A percentile compares a stretch with the other conserved stretches of the same genome.
phyloP scores from a whole-genome alignment of 129 eudicot species.

The Sambucus nigra region DNA sequence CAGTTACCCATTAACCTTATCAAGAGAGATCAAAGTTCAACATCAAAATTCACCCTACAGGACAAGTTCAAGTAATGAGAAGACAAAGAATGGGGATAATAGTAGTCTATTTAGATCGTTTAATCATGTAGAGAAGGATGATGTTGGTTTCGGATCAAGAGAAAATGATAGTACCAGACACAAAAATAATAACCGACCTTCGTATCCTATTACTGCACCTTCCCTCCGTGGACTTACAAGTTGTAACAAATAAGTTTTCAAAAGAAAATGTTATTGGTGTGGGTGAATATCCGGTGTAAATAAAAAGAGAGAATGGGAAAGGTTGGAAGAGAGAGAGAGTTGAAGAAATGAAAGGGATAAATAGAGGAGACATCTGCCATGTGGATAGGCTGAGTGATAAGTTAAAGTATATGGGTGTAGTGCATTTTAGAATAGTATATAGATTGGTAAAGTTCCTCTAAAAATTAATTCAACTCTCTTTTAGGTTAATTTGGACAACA shows the following conservation, averaged over 20 bases:
- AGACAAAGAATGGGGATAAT: slow-evolving; percentile 33
- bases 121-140: slow-evolving; percentile 46
- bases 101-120: slow-evolving; percentile 57
- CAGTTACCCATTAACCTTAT: slow-evolving; percentile 35
- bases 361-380: too few relatives aligned
- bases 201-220: slow-evolving; percentile 43
- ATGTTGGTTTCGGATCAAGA: slow-evolving; percentile 35
- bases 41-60: slow-evolving; percentile 25
- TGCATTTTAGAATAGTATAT: too few relatives aligned
- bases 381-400: too few relatives aligned
- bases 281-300: slow-evolving; percentile 84
- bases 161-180: slow-evolving; percentile 21
- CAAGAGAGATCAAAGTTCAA: slow-evolving; percentile 68
- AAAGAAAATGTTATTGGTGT: slow-evolving; percentile 76
- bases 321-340: too few relatives aligned
- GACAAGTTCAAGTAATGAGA: slow-evolving; percentile 40
- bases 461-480: too few relatives aligned
- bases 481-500: too few relatives aligned
- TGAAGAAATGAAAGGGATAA: too few relatives aligned
- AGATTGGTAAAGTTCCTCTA: too few relatives aligned
- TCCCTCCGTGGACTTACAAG: slow-evolving; percentile 67
- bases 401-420: too few relatives aligned
- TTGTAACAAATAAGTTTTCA: slow-evolving; percentile 59
- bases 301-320: too few relatives aligned
- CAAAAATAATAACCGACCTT: too few relatives aligned